Percentiles rank a stretch among this genome's conserved stretches.
Conservation (phyloP, 2,329 filamentous ascomycete species). For the Apiospora aurea region DNA sequence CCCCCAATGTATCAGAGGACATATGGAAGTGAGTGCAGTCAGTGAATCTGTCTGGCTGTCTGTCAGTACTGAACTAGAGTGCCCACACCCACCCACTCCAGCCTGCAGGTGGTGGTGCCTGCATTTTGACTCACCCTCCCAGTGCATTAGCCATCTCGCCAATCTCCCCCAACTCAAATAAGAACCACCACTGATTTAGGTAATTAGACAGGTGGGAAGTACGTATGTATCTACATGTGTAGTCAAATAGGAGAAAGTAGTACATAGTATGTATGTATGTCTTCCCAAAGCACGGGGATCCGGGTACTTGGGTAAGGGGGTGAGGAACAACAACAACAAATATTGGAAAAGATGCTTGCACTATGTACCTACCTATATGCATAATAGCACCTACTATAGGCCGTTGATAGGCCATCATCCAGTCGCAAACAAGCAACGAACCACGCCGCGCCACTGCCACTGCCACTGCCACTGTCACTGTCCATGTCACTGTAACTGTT, state of each 20-base stretch:
- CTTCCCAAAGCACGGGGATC: neutral
- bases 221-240: neutral
- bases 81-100: neutral
- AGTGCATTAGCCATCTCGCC: slow-evolving; percentile 1
- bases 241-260: neutral
- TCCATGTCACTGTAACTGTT: neutral
- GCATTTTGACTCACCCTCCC: slow-evolving; percentile 7
- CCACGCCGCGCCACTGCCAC: neutral
- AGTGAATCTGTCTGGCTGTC: neutral
- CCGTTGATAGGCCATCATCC: neutral
- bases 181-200: neutral
- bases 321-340: neutral
- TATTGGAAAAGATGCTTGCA: neutral
- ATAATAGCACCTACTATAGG: slow-evolving; percentile 6
- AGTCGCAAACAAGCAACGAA: neutral
- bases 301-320: neutral
- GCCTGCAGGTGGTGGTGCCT: neutral
- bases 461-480: neutral
- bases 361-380: neutral
- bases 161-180: slow-evolving; percentile 4
- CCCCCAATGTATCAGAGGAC: neutral
- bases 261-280: neutral
- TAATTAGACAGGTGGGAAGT: neutral
- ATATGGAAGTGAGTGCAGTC: neutral
- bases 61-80: neutral